Base-by-base conservation (phyloP, 352 stramenopile species). In the Globisporangium takayamanum region DNA sequence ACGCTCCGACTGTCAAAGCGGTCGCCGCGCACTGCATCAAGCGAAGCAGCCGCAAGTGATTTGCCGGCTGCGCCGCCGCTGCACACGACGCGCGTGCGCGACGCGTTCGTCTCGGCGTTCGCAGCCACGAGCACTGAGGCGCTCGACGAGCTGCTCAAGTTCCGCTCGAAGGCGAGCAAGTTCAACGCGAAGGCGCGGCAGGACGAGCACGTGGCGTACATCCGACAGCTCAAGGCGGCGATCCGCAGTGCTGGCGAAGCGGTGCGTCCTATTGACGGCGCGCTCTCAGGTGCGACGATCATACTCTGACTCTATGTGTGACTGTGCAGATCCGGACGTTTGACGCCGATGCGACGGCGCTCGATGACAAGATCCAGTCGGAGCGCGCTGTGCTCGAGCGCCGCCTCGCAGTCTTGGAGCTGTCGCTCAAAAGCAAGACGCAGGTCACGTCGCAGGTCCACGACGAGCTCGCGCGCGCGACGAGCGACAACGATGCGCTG, bases 151-250 rank as follows among this genome's bases (percentile, higher is more conserved):
- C 49, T 85, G 54, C 63, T 89, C n/a, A 67, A 79, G 50, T 78
- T 83, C 28, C 68, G 74, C 20, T 50, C 69, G 36, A 89, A 88
- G 51, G 74, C 80, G 25, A 87, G 82, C 50, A 91, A 89, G 50
- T 91, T 86, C 49, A 72, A 84, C 26, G 65, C 71, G 22, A 85
- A 84, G 51, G 80, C 66, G 18, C 55, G 73, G 3, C 73, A 79
- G 39, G 78, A 91, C 39, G 80, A 91, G 53, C 63, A 87, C 55
- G 60, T 76, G 37, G 59, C 45, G 18, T 79, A 84, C 52, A 81
- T 83, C 49, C 79, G 80, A 25, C 72, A 84, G 49, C 69, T 88
- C 18, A 87, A 85, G 58, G 48, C 64, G 0, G 55, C 65, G 1
- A 44, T 91, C 20, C 67, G 68, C 26, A 57, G 66, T 14, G 58